Evolutionary conservation across 208 protist species (phyloP).

Genomic region (Acanthamoeba healyi): DNA sequence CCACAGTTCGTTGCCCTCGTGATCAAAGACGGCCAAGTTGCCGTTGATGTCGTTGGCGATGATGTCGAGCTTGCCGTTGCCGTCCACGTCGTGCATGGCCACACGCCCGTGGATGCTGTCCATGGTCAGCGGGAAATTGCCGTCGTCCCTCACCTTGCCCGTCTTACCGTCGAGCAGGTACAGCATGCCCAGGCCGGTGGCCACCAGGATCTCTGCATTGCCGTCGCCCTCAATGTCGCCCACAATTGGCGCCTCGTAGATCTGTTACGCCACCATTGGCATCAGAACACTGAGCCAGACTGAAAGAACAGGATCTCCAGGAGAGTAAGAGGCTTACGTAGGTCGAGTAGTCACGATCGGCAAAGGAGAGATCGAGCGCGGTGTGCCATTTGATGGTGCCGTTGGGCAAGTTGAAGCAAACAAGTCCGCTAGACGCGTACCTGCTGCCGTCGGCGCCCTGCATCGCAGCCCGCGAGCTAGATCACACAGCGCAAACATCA

Average conservation of each 20-base stretch:
- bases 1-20: conserved; percentile 91
- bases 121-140: conserved; percentile 84
- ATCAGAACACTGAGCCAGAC: not conserved
- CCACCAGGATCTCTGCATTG: conserved; percentile 87
- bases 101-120: conserved; percentile 90
- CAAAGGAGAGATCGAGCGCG: not conserved
- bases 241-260: conserved; percentile 91
- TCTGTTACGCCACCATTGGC: conserved; percentile 81
- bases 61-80: conserved; percentile 92
- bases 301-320: no score
- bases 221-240: conserved; percentile 91
- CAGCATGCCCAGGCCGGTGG: conserved; percentile 91
- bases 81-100: conserved; percentile 92
- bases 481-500: not conserved
- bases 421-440: conserved; percentile 93
- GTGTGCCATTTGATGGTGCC: conserved; percentile 92
- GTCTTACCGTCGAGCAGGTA: conserved; percentile 89
- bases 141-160: not conserved
- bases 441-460: conserved; percentile 87
- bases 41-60: conserved; percentile 93
- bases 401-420: conserved; percentile 92
- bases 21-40: conserved; percentile 92
- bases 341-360: not conserved
- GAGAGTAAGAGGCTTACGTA: not conserved
- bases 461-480: conserved; percentile 78